A percentile compares a stretch with the other conserved stretches of the same genome.
These are phyloP conservation scores for Galeopsis tetrahit DNA, from an alignment of 257 asterid species.

Conservation along the genomic window DNA sequence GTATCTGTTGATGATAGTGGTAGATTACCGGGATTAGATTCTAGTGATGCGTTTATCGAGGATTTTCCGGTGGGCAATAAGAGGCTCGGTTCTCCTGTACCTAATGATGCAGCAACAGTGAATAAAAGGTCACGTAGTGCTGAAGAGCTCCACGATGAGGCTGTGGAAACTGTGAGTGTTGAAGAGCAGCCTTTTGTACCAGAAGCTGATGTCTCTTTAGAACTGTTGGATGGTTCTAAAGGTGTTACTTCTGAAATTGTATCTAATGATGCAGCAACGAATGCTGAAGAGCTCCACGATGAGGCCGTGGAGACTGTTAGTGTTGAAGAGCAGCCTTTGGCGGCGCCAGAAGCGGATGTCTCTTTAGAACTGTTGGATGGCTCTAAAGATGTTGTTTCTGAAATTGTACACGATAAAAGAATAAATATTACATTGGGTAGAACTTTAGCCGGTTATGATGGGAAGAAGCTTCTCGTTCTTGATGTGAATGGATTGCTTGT, in stretches of 20 bases:
- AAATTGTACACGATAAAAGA: conserved; percentile 29
- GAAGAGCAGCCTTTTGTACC: too few relatives aligned
- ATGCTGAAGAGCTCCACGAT: too few relatives aligned
- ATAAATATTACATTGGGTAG: conserved; percentile 27
- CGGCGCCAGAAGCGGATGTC: neutral
- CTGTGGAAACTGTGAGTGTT: too few relatives aligned
- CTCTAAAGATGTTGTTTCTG: conserved; percentile 26
- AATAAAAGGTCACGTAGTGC: conserved; percentile 21
- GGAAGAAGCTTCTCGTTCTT: conserved; percentile 87
- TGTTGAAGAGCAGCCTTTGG: too few relatives aligned
- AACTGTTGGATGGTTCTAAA: too few relatives aligned
- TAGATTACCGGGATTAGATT: neutral
- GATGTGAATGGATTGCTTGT: conserved; percentile 84
- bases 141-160: neutral
- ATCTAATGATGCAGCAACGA: too few relatives aligned
- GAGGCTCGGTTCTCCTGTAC: neutral
- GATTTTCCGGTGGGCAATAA: neutral
- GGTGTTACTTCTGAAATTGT: too few relatives aligned
- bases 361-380: too few relatives aligned
- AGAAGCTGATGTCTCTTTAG: too few relatives aligned
- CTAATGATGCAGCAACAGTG: neutral
- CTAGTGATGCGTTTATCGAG: neutral
- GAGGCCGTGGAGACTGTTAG: too few relatives aligned
- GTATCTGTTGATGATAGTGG: neutral
- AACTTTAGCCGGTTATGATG: conserved; percentile 30